Percentiles rank a stretch among this genome's conserved stretches.
Evolutionary conservation across 148 eudicot genomes (phyloP).

Genomic region (Suaeda aralocaspica): DNA sequence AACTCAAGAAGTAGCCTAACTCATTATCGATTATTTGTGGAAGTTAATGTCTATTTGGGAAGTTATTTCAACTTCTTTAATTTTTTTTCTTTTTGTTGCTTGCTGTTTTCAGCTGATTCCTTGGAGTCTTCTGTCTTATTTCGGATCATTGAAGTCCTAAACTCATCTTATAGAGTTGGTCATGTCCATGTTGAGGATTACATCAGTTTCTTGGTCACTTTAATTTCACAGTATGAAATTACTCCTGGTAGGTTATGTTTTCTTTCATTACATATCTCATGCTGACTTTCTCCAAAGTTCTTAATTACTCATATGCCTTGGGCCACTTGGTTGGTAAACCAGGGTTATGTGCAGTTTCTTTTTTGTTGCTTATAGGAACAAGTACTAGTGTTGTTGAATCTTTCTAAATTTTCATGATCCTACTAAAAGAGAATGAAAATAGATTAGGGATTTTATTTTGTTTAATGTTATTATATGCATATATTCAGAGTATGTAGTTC

Average conservation of each 20-base stretch:
- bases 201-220: conserved; percentile 77
- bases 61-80: not conserved
- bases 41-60: not conserved
- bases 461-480: not conserved
- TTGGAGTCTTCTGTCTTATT: conserved; percentile 53
- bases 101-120: conserved; percentile 49
- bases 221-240: conserved; percentile 59
- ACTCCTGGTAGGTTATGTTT: conserved; percentile 43
- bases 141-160: conserved; percentile 73
- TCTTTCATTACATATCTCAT: not conserved
- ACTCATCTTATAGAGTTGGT: conserved; percentile 73
- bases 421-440: not conserved
- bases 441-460: not conserved
- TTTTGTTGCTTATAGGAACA: not conserved
- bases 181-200: conserved; percentile 61
- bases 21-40: no score
- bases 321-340: not conserved
- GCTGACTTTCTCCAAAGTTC: not conserved
- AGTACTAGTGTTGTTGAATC: no score
- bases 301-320: not conserved
- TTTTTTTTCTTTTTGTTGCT: not conserved
- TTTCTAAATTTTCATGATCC: no score
- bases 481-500: not conserved
- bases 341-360: not conserved
- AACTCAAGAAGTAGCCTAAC: not conserved